Evolutionary conservation across 345 rosid genomes (phyloP), one percentile per base, ranked within the genome.

Genomic region (Populus simonii): DNA sequence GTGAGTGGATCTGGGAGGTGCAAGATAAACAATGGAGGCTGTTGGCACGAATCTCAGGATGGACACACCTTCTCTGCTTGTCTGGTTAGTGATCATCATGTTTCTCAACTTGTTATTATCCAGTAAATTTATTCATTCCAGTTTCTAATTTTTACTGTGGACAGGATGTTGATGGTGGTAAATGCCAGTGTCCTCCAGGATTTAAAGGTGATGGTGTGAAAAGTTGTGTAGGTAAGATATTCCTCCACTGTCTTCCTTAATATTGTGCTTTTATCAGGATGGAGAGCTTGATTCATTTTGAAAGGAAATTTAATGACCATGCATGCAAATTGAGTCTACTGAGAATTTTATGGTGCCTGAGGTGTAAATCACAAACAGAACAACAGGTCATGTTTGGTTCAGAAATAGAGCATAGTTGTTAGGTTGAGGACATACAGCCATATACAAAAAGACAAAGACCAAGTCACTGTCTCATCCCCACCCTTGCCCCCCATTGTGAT

Each of bases 171-270:
- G 94, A 88, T 76, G 90, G 68, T 74, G 88, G 81, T 76, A 92
- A 90, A 71, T 96, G 99, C 74, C 84, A 92, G 65, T 96, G 99
- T 73, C 99, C 99, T 82, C 77, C 84, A 1, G 99, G 99, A 68
- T 92, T 94, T 55, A 91, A 86, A 84, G 99, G 99, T 43, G 98
- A 94, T 10, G 98, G 98, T 71, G 79, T 86, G 70, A 94, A 89
- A 72, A 92, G 82, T 75, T 96, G 99, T 73, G 87, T 79, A 76
- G 99, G 98, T 96, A 76, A 83, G 90, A 79, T 38, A 72, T 80
- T 59, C 38, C 65, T 49, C 8, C 55, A 8, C 67, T 82, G 31
- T 72, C 35, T 43, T 66, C 23, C 23, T 68, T 25, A 1, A 25
- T 59, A 23, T 23, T 23, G 29, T 59, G 29, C 12, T 59, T 59